A percentile compares a stretch with the other conserved stretches of the same genome.
phyloP scores from a whole-genome alignment of 208 protist species.

The Acanthamoeba sp. region DNA sequence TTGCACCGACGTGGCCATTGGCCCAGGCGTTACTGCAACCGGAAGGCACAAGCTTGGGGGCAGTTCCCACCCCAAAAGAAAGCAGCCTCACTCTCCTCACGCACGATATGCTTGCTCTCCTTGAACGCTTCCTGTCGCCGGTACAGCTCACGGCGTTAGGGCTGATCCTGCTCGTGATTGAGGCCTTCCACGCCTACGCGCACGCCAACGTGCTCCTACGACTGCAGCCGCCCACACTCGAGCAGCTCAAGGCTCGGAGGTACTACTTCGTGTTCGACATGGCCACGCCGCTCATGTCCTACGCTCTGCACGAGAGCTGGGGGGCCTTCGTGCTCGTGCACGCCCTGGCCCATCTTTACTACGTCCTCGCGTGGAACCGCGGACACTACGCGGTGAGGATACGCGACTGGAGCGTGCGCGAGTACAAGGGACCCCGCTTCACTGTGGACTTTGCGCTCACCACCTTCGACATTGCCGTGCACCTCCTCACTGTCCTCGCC shows the following conservation, averaged over 20 bases:
- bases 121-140: not conserved
- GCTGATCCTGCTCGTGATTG: not conserved
- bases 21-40: too few species aligned
- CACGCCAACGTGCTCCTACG: conserved; percentile 49
- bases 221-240: not conserved
- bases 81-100: too few species aligned
- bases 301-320: conserved; percentile 43
- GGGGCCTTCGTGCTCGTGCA: conserved; percentile 19
- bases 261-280: conserved; percentile 66
- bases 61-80: not conserved
- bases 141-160: not conserved
- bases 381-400: conserved; percentile 52
- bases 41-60: too few species aligned
- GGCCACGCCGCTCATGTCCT: conserved; percentile 5
- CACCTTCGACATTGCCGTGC: conserved; percentile 14
- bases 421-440: not conserved
- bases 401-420: conserved; percentile 34
- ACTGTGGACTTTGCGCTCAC: conserved; percentile 32
- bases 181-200: conserved; percentile 32
- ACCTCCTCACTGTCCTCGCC: not conserved
- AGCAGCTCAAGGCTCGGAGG: not conserved
- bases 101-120: not conserved
- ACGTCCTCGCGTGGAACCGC: not conserved
- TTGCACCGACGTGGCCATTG: too few species aligned
- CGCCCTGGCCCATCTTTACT: conserved; percentile 12